Base-by-base conservation (phyloP, 345 rosid genomes). In the Aquilaria yunnanensis region DNA sequence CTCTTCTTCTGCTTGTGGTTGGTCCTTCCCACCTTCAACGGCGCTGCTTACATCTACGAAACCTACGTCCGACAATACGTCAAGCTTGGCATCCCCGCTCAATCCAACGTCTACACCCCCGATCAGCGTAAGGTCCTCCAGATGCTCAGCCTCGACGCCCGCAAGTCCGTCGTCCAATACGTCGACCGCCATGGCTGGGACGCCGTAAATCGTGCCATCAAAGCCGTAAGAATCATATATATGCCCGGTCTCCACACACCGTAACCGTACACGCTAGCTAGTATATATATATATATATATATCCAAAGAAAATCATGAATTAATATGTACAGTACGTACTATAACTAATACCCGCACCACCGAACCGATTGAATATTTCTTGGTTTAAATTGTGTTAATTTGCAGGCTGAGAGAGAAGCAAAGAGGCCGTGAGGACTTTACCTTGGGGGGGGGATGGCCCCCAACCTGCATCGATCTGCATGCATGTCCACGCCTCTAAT, bases 101-200 rank as follows among this genome's bases (percentile, higher is more conserved):
- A 23, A 23, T 50, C 75, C 2, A 72, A 56, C 43, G 43, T 5
- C 37, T 86, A 79, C 50, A 57, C 92, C 0, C 84, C 83, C 16
- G 82, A 79, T 4, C 96, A 83, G n/a, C 84, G 69, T 74, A 93
- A 78, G 70, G 74, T 85, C 31, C 80, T 90, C n/a, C 90, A 85
- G 72, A 93, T 93, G 97, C 82, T 88, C 85, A 89, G 88, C 85
- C 83, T 85, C 32, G 97, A 92, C 13, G 91, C 96, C 0, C 72
- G 98, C 65, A 93, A 78, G 70, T 82, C 86, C 10, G 97, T 93
- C 0, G 68, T 69, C 12, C 84, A 84, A 29, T 93, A 75, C 65
- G 78, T 86, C 51, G 86, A 83, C 12, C 81, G 77, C 66, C 57
- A 90, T 62, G 98, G 98, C 10, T 84, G 96, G 82, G 85, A 80